Percentiles rank a stretch among this genome's conserved stretches.
Evolutionary conservation across 2,329 filamentous ascomycete genomes (phyloP).

Genomic region (Cercospora sojina): DNA sequence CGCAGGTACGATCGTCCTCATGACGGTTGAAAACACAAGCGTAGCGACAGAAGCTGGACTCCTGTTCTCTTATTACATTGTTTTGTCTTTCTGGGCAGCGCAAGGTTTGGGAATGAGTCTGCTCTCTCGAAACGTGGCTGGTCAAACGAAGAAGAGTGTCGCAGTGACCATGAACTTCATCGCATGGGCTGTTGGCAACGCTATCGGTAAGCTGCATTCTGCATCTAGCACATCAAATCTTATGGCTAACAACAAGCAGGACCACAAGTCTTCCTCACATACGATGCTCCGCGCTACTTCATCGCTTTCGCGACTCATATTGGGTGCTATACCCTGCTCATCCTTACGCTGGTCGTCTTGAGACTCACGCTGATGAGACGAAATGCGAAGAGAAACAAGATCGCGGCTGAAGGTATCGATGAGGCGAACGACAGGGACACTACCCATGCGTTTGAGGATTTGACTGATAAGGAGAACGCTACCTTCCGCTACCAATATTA

Average conservation of each 20-base stretch:
- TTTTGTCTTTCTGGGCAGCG: conserved; percentile 74
- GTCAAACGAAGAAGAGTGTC: conserved; percentile 70
- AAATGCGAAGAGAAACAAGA: conserved; percentile 43
- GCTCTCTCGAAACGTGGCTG: conserved; percentile 61
- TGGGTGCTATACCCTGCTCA: conserved; percentile 62
- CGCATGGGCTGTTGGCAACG: conserved; percentile 67
- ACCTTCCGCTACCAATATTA: conserved; percentile 23
- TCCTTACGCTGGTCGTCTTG: conserved; percentile 44
- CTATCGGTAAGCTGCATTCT: conserved; percentile 53
- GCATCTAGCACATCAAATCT: not conserved
- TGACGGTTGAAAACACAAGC: conserved; percentile 63
- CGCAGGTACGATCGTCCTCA: conserved; percentile 68
- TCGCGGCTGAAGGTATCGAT: conserved; percentile 27
- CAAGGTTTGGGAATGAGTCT: conserved; percentile 34
- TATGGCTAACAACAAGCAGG: conserved; percentile 43
- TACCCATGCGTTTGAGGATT: conserved; percentile 36
- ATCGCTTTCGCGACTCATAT: conserved; percentile 69
- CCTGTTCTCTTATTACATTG: conserved; percentile 72
- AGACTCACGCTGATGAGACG: conserved; percentile 44
- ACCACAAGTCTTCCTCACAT: conserved; percentile 62
- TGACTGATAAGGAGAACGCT: conserved; percentile 36
- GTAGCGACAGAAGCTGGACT: conserved; percentile 63
- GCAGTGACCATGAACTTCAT: conserved; percentile 69
- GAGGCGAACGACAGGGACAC: conserved; percentile 33
- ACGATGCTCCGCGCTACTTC: conserved; percentile 64